phyloP scores from a whole-genome alignment of 2,329 filamentous ascomycete genomes.

The Trichoderma sp. region DNA sequence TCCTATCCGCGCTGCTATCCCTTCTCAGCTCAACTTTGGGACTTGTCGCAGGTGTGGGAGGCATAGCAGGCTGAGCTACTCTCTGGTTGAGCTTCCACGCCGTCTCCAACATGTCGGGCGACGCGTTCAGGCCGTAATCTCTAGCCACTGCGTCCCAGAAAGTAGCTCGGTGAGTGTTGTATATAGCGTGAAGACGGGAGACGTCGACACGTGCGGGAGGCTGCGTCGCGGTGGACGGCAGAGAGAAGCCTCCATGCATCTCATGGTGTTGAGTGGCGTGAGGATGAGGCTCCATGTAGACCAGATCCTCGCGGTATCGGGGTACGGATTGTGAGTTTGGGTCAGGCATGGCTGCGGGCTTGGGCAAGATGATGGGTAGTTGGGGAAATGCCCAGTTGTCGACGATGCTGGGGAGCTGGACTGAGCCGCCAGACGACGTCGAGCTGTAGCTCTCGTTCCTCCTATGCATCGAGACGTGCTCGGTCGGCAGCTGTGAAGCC shows the following conservation, averaged over 20 bases:
- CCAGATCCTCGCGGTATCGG: conserved; percentile 47
- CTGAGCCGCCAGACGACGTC: conserved; percentile 43
- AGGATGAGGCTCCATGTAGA: conserved; percentile 45
- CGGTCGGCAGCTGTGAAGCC: conserved; percentile 33
- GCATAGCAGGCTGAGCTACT: conserved; percentile 37
- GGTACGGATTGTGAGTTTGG: conserved; percentile 45
- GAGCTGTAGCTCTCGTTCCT: conserved; percentile 48
- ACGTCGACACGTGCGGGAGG: conserved; percentile 57
- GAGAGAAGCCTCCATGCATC: conserved; percentile 49
- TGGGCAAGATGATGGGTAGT: conserved; percentile 65
- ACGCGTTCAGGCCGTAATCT: conserved; percentile 67
- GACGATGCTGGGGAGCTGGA: conserved; percentile 58
- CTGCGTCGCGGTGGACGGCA: conserved; percentile 36
- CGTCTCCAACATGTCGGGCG: conserved; percentile 66
- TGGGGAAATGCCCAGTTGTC: conserved; percentile 42
- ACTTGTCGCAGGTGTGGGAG: conserved; percentile 56
- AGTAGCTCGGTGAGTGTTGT: conserved; percentile 66
- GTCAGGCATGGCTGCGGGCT: conserved; percentile 55
- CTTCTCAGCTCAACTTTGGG: conserved; percentile 50
- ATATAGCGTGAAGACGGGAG: conserved; percentile 67
- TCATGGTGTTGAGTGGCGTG: conserved; percentile 46
- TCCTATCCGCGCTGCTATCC: conserved; percentile 47
- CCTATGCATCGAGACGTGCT: conserved; percentile 51
- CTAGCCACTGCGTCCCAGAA: conserved; percentile 74
- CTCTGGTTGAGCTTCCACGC: conserved; percentile 60